Percentiles rank a stretch among this genome's conserved stretches.
phyloP scores from a whole-genome alignment of 352 stramenopile genomes.

The Phytophthora rubi region DNA sequence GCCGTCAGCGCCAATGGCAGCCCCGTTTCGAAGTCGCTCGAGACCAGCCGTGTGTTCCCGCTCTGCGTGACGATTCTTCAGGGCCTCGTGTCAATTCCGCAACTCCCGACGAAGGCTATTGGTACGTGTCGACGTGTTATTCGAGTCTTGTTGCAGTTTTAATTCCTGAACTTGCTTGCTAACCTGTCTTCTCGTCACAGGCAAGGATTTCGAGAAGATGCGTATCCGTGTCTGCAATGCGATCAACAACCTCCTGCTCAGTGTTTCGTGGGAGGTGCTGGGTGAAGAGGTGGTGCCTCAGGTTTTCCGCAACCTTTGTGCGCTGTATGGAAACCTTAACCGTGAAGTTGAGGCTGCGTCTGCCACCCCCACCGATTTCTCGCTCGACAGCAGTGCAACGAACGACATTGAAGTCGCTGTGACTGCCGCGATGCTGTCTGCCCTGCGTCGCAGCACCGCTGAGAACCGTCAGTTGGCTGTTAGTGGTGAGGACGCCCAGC shows the following conservation, averaged over 20 bases:
- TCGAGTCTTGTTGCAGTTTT: background rate
- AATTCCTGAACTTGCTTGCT: conserved; percentile 1
- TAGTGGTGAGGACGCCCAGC: conserved; percentile 61
- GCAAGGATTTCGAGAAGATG: conserved; percentile 80
- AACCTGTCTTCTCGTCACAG: conserved; percentile 31
- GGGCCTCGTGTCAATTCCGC: conserved; percentile 74
- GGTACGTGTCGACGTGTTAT: conserved; percentile 26
- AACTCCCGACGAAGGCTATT: conserved; percentile 55
- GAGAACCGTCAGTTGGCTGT: conserved; percentile 65
- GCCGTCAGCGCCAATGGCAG: conserved; percentile 21
- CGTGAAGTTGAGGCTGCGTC: conserved; percentile 36
- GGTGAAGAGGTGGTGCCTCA: conserved; percentile 65
- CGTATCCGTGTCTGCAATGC: conserved; percentile 82
- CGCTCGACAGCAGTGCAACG: conserved; percentile 42
- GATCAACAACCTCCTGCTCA: conserved; percentile 83
- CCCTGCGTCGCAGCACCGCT: conserved; percentile 62
- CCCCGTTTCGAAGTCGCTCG: conserved; percentile 43
- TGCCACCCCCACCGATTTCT: conserved; percentile 37
- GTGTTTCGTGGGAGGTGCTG: conserved; percentile 59
- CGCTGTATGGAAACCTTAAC: conserved; percentile 73
- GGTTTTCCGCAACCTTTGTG: conserved; percentile 82
- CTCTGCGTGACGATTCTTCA: conserved; percentile 77
- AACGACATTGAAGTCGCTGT: conserved; percentile 75
- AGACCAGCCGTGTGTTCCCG: conserved; percentile 55
- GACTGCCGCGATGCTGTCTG: conserved; percentile 76